These are phyloP conservation scores for Nectriaceae sp. DNA, from an alignment of 2,329 filamentous ascomycete species.

Conservation along the genomic window DNA sequence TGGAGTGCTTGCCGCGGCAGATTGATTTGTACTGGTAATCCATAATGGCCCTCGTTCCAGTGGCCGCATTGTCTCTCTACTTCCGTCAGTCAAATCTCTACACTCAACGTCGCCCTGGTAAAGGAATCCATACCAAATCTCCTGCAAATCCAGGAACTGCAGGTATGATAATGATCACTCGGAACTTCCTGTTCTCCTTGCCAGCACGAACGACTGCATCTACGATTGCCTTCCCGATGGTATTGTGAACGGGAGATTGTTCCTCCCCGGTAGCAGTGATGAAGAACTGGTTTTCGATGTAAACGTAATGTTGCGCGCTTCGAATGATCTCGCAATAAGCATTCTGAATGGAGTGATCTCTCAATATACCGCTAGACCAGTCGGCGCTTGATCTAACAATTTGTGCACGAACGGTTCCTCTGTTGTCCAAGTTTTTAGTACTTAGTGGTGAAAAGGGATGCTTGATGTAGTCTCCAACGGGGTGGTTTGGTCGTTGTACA, in stretches of 20 bases:
- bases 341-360: slow-evolving; percentile 83
- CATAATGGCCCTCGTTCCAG: slow-evolving; percentile 92
- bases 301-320: slow-evolving; percentile 88
- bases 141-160: slow-evolving; percentile 93
- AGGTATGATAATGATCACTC: slow-evolving; percentile 87
- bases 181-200: slow-evolving; percentile 84
- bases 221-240: slow-evolving; percentile 84
- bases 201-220: slow-evolving; percentile 82
- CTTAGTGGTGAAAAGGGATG: slow-evolving; percentile 75
- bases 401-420: slow-evolving; percentile 79
- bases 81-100: no score
- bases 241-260: slow-evolving; percentile 83
- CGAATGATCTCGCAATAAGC: slow-evolving; percentile 84
- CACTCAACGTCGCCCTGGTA: no score
- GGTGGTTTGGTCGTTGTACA: slow-evolving; percentile 86
- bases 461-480: slow-evolving; percentile 82
- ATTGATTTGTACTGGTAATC: slow-evolving; percentile 99
- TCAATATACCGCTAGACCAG: slow-evolving; percentile 90
- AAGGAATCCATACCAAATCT: no score
- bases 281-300: slow-evolving; percentile 99
- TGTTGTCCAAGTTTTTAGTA: slow-evolving; percentile 62
- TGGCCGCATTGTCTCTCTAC: slow-evolving; percentile 77
- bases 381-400: slow-evolving; percentile 87
- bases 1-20: slow-evolving; percentile 86
- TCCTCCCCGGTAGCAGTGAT: slow-evolving; percentile 92